Evolutionary conservation across 192 early-diverging fungal genomes (phyloP).

Genomic region (Spizellomyces sp.): DNA sequence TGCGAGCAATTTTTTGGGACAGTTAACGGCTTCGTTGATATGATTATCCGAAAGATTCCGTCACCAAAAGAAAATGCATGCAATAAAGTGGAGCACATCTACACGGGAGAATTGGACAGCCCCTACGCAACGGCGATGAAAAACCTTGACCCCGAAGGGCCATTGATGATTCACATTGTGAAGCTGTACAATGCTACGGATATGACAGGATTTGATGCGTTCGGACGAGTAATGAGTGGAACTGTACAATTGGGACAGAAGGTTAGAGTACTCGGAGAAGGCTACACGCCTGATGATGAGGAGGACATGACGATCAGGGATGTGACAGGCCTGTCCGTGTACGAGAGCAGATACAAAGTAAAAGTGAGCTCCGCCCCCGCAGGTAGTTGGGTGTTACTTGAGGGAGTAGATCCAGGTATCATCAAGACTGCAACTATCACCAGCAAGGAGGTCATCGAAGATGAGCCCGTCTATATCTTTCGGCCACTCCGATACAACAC

Average conservation of each 20-base stretch:
- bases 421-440: conserved; percentile 95
- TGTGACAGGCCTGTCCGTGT: conserved; percentile 74
- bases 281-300: conserved; percentile 89
- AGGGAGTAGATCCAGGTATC: conserved; percentile 91
- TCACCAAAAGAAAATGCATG: conserved; percentile 79
- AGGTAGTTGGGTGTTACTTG: conserved; percentile 88
- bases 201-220: conserved; percentile 82
- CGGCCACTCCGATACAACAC: conserved; percentile 82
- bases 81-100: conserved; percentile 52
- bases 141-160: conserved; percentile 83
- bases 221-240: conserved; percentile 95
- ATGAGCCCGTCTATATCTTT: conserved; percentile 82
- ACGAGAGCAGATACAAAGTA: conserved; percentile 81
- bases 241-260: conserved; percentile 72
- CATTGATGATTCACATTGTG: conserved; percentile 88
- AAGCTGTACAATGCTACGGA: conserved; percentile 91
- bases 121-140: conserved; percentile 63
- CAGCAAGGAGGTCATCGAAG: conserved; percentile 51
- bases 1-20: conserved; percentile 88
- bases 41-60: conserved; percentile 76
- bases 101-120: conserved; percentile 43
- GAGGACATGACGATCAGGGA: conserved; percentile 91
- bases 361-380: conserved; percentile 78
- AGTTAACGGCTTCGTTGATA: conserved; percentile 86
- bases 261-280: conserved; percentile 91